Base-by-base conservation (phyloP, 202 grass and related monocot species). In the Hordeum pubiflorum region DNA sequence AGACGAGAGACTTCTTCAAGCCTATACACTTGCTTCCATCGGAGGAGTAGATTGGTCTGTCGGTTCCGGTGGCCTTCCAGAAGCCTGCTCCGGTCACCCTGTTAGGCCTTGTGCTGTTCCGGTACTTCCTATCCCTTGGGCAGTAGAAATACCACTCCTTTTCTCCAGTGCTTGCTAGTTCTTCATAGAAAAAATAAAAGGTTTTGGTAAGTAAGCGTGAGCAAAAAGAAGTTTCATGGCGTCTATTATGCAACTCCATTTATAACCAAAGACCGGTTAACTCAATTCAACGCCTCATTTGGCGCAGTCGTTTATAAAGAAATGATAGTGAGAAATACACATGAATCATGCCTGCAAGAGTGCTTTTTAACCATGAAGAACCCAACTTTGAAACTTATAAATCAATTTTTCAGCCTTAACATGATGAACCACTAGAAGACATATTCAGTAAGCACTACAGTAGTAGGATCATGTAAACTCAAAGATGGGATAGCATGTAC, bases 131-230 rank as follows among this genome's bases (percentile, higher is more conserved):
- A 78, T 99, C 96, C 85, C 96, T 93, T 46, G 92, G 96, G 50
- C 96, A 95, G 78, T 99, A 99, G 87, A 99, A 99, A 88, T 99
- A 99, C 96, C 96, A 99, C 74, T 99, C 96, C 82, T 98, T 98
- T 63, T 99, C 96, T 85, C 96, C 90, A 5, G 92, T 93, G 31
- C 90, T 95, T 24, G 96, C 96, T 67, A 99, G 40, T 77, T 95
- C 96, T 99, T 81, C 57, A 79, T 71, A 32, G 10, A 82, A 82
- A 9, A 69, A 69, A 77, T 0, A 73, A 76, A 74, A 61, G 3
- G 6, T 75, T 75, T 69, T 29, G 12, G 10, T 86, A 64, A 79
- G 57, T 83, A 63, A 60, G 9, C 64, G 0, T 76, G 29, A 74
- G 4, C 10, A 36, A 32, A 81, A 81, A n/a, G 20, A 37, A 72